Evolutionary conservation across 495 filamentous ascomycete species (phyloP), one percentile per base, ranked within the genome.

Genomic region (Saxophila tyrrhenica): DNA sequence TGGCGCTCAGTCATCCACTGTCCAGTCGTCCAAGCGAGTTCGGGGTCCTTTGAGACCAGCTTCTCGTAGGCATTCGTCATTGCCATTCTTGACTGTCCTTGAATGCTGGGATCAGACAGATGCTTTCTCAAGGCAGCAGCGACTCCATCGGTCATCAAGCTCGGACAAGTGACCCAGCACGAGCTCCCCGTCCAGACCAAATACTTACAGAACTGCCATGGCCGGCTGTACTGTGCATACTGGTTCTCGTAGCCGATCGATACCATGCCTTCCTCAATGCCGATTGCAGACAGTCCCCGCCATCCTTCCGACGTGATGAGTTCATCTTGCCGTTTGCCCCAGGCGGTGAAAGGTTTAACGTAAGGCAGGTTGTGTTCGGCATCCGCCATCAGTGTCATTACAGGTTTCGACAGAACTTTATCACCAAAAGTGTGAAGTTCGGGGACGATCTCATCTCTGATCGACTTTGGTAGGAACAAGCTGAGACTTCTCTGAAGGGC

Each of bases 1-100:
- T 74, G 67, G 17, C 85, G 75, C 59, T 89, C 85, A 0, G 86
- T 89, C 86, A 89, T 89, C 86, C 86, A 91, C 62, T 89, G 85
- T 0, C 86, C 85, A 35, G 75, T 81, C 7, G 85, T 89, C 85
- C 85, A 89, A 16, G 77, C 74, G n/a, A 68, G 54, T 8, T 63
- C 54, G 2, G 81, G 73, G 53, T 85, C 75, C 7, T 80, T 73
- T 3, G 78, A 79, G 23, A 72, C 77, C 10, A 86, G 62, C 15
- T 69, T 68, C 13, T 70, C 57, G 64, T 78, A 71, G 45, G 79
- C 70, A 25, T 67, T 59, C 55, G 75, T 63, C 63, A 87, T 69
- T 48, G 84, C 67, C 64, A 69, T 20, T 50, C 57, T 21, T 48
- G 60, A 20, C 55, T 2, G 51, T 15, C 48, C 54, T 15, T 66